These are phyloP conservation scores for Passiflora organensis DNA, from an alignment of 345 rosid species.

Conservation along the genomic window DNA sequence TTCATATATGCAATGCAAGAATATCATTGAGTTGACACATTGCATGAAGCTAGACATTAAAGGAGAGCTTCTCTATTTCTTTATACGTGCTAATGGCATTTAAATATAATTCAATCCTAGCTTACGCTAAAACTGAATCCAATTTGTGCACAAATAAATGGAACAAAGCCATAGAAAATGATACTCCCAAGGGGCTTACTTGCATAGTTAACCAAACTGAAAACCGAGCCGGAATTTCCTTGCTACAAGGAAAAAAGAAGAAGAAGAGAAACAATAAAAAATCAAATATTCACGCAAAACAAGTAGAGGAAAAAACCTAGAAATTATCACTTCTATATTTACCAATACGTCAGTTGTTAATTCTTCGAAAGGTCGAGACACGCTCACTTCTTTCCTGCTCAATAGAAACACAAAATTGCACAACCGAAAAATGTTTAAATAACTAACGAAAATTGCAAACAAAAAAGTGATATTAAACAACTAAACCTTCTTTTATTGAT, in stretches of 20 bases:
- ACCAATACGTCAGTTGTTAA: slow-evolving; percentile 49
- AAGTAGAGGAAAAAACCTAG: not conserved
- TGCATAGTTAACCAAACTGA: slow-evolving; percentile 46
- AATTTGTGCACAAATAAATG: not conserved
- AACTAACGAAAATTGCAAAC: slow-evolving; percentile 6
- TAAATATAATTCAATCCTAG: not conserved
- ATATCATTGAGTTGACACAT: not conserved
- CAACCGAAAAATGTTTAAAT: not conserved
- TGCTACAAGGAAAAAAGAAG: slow-evolving; percentile 14
- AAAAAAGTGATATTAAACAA: not conserved
- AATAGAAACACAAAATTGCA: not conserved
- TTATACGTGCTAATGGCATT: too few relatives aligned
- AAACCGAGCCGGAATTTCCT: slow-evolving; percentile 30
- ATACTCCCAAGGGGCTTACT: slow-evolving; percentile 29
- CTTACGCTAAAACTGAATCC: not conserved
- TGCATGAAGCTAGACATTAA: not conserved
- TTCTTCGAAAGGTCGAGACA: slow-evolving; percentile 34
- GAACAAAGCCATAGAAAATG: not conserved
- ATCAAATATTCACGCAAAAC: not conserved
- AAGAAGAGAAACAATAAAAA: too few relatives aligned
- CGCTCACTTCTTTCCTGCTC: slow-evolving; percentile 50
- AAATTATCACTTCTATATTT: slow-evolving; percentile 5
- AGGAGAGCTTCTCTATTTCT: too few relatives aligned
- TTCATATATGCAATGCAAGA: slow-evolving; percentile 6
- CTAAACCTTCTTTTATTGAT: slow-evolving; percentile 44